phyloP scores from a whole-genome alignment of 345 rosid species.

The Citrus glauca region DNA sequence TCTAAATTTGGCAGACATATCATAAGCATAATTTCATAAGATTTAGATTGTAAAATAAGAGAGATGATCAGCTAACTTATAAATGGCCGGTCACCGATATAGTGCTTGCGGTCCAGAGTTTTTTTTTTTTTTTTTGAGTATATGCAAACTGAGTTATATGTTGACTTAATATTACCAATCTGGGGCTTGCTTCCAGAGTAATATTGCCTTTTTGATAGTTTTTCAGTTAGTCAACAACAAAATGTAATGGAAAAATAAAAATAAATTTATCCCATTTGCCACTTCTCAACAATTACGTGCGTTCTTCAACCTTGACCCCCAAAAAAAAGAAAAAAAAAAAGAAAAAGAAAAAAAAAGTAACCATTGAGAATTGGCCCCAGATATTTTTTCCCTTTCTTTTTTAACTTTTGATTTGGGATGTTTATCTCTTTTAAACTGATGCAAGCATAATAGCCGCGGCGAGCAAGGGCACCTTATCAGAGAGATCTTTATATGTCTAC shows the following conservation, averaged over 20 bases:
- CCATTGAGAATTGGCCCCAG: not conserved
- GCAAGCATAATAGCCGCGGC: not conserved
- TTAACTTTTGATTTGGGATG: not conserved
- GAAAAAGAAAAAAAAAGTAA: no score
- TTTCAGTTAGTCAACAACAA: no score
- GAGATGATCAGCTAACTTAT: not conserved
- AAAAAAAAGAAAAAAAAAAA: no score
- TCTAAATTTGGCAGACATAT: not conserved
- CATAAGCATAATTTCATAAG: not conserved
- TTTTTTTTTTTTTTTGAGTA: not conserved
- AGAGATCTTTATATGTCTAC: not conserved
- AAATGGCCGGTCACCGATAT: conserved; percentile 5
- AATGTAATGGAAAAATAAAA: no score
- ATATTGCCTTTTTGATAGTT: no score
- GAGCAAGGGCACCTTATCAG: not conserved
- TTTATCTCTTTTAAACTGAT: not conserved
- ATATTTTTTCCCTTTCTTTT: not conserved
- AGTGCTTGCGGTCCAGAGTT: not conserved
- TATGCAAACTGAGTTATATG: not conserved
- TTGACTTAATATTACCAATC: not conserved
- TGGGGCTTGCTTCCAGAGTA: not conserved
- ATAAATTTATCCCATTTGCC: no score
- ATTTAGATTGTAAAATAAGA: not conserved
- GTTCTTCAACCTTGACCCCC: not conserved
- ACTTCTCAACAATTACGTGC: no score